phyloP scores from a whole-genome alignment of 257 asterid genomes.

The Verbascum thapsus region DNA sequence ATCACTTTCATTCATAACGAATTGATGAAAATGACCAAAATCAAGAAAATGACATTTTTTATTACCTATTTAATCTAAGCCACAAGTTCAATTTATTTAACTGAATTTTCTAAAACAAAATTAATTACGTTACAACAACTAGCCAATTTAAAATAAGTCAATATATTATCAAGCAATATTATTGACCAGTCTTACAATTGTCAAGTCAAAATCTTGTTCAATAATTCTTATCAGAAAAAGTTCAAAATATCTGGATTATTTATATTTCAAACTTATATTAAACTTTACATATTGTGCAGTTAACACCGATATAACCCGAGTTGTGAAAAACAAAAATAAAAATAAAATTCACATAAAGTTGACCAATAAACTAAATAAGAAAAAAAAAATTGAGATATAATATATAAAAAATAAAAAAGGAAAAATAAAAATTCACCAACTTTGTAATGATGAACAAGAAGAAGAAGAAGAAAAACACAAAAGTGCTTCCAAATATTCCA shows the following conservation, averaged over 20 bases:
- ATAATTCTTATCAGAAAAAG: no score
- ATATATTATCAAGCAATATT: no score
- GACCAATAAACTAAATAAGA: constrained; percentile 5
- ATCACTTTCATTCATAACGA: constrained; percentile 7
- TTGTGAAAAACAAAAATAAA: no score
- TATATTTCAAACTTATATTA: no score
- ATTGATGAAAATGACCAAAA: not conserved
- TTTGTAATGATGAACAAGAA: constrained; percentile 28
- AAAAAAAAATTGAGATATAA: not conserved
- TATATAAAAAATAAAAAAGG: not conserved
- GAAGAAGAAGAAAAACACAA: constrained; percentile 44
- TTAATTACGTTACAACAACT: not conserved
- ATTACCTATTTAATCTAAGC: not conserved
- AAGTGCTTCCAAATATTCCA: constrained; percentile 59
- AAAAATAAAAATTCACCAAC: constrained; percentile 23
- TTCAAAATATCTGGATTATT: no score
- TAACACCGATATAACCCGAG: no score
- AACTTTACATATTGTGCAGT: no score
- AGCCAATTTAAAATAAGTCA: not conserved
- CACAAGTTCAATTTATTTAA: not conserved
- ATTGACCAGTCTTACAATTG: no score
- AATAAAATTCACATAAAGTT: not conserved
- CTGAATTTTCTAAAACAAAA: no score
- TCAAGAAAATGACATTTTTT: not conserved
- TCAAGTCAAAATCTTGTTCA: no score